Percentiles rank a stretch among this genome's conserved stretches.
phyloP scores from a whole-genome alignment of 345 rosid genomes.

The Salix koriyanagi region DNA sequence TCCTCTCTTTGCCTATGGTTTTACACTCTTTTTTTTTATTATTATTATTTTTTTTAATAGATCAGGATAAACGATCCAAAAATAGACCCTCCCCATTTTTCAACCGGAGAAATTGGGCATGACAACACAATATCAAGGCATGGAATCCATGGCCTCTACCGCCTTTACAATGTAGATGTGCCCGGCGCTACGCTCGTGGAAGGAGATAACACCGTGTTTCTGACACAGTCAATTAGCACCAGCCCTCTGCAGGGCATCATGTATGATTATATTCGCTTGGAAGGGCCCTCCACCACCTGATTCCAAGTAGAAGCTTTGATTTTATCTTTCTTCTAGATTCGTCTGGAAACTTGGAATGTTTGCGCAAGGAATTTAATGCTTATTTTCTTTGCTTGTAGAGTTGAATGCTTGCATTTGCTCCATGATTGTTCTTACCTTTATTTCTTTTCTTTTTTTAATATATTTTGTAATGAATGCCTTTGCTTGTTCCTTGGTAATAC shows the following conservation, averaged over 20 bases:
- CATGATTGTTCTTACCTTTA: too few relatives aligned
- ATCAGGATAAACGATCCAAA: constrained; percentile 53
- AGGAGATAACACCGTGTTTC: constrained; percentile 19
- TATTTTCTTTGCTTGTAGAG: too few relatives aligned
- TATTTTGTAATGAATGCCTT: too few relatives aligned
- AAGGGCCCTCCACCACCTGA: constrained; percentile 15
- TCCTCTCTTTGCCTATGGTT: too few relatives aligned
- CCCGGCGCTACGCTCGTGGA: constrained; percentile 21
- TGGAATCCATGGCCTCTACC: constrained; percentile 73
- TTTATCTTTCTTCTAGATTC: too few relatives aligned
- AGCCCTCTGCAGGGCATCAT: constrained; percentile 23
- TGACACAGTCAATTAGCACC: constrained; percentile 11
- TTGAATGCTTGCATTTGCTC: too few relatives aligned
- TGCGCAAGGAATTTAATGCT: too few relatives aligned
- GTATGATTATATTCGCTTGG: constrained; percentile 28
- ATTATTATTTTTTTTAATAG: constrained; percentile 16
- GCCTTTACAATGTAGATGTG: constrained; percentile 46
- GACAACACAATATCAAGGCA: constrained; percentile 83
- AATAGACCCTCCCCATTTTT: constrained; percentile 39
- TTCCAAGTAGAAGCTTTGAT: too few relatives aligned
- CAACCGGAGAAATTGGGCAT: constrained; percentile 57
- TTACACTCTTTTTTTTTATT: too few relatives aligned
- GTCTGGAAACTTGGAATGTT: too few relatives aligned
- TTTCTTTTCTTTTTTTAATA: too few relatives aligned
- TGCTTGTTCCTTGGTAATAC: too few relatives aligned